Conservation (phyloP, 306 rosid species). For the Heteromeles arbutifolia region DNA sequence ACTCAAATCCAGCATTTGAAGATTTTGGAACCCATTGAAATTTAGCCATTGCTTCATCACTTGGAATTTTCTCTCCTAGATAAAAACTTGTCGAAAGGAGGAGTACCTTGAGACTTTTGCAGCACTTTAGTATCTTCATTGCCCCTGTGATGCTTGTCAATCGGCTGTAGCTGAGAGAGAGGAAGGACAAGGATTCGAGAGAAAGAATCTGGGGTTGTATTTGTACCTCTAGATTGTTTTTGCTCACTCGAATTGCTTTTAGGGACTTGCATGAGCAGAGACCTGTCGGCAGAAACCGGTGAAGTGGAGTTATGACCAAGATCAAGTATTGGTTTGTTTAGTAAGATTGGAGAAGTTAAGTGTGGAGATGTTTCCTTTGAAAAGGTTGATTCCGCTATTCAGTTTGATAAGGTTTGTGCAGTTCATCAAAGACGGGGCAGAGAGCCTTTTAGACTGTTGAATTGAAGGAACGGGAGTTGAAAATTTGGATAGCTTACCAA, state of each 20-base stretch:
- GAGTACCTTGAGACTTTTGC: neutral
- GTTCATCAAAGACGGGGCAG: neutral
- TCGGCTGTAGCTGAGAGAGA: neutral
- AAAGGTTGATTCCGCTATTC: neutral
- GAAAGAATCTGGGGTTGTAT: neutral
- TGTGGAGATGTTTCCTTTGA: neutral
- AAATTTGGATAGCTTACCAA: conserved; percentile 2
- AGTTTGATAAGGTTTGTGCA: neutral
- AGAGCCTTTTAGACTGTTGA: neutral
- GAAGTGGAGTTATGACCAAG: neutral
- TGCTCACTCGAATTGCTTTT: neutral
- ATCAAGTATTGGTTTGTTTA: neutral
- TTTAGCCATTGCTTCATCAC: neutral
- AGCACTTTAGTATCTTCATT: neutral
- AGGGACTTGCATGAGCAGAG: neutral
- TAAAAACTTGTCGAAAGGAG: neutral
- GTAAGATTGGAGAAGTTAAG: neutral
- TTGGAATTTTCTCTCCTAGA: neutral
- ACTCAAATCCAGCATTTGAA: neutral
- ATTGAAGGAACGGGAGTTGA: neutral
- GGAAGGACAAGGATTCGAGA: neutral
- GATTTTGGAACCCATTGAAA: neutral
- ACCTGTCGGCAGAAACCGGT: neutral
- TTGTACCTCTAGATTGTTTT: neutral
- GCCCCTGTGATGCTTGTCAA: neutral